phyloP scores from a whole-genome alignment of 768 basidiomycete species.

The Piloderma croceum region DNA sequence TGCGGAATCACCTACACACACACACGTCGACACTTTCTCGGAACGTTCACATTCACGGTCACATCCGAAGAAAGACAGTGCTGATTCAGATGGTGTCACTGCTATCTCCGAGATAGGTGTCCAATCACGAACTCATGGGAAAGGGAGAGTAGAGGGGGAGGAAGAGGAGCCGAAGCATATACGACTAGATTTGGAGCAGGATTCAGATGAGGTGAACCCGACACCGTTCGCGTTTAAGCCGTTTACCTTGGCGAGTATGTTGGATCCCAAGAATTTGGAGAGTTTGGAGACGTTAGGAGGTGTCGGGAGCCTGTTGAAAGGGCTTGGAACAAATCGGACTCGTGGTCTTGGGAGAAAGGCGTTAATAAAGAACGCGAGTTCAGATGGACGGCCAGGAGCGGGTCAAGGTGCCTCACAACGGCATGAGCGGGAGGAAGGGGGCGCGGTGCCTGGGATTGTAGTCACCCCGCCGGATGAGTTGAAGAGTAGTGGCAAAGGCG shows the following conservation, averaged over 20 bases:
- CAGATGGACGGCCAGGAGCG: slow-evolving; percentile 20
- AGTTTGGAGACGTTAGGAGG: slow-evolving; percentile 70
- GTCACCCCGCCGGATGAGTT: slow-evolving; percentile 12
- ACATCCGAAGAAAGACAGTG: slow-evolving; percentile 9
- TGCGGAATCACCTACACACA: slow-evolving; percentile 31
- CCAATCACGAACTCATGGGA: neutral
- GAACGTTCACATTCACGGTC: slow-evolving; percentile 19
- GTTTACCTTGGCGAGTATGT: slow-evolving; percentile 69
- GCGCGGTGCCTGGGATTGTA: slow-evolving; percentile 15
- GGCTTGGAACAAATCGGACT: slow-evolving; percentile 64
- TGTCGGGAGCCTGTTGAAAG: slow-evolving; percentile 52
- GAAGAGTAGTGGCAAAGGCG: slow-evolving; percentile 11
- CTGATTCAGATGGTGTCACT: slow-evolving; percentile 6
- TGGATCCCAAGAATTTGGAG: slow-evolving; percentile 83
- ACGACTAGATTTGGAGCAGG: slow-evolving; percentile 29
- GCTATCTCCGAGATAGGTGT: neutral
- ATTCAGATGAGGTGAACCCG: slow-evolving; percentile 47
- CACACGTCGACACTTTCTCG: slow-evolving; percentile 35
- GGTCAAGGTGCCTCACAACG: slow-evolving; percentile 28
- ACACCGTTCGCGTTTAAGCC: slow-evolving; percentile 74
- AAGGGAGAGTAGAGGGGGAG: slow-evolving; percentile 16
- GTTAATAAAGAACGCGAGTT: slow-evolving; percentile 3
- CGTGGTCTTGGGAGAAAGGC: slow-evolving; percentile 33
- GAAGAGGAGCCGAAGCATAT: slow-evolving; percentile 17
- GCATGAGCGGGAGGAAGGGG: slow-evolving; percentile 17